A percentile compares a stretch with the other conserved stretches of the same genome.
Evolutionary conservation across 352 stramenopile genomes (phyloP).

Genomic region (Blastocystis sp.): DNA sequence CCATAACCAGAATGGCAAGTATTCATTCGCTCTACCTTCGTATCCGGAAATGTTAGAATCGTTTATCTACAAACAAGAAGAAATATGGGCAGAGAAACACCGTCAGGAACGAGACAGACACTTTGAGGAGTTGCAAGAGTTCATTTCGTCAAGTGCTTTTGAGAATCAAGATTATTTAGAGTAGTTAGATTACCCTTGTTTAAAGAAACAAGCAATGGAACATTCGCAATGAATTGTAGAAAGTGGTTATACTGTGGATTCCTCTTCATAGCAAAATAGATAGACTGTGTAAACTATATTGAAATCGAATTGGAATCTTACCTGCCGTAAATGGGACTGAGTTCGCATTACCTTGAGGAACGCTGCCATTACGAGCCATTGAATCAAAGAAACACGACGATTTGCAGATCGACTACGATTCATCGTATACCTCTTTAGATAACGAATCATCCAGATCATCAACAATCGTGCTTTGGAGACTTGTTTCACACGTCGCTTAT

Average conservation of each 20-base stretch:
- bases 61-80: not conserved
- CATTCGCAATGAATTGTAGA: not conserved
- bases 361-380: not conserved
- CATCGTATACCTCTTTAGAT: not conserved
- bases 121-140: constrained; percentile 9
- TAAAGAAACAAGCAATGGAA: not conserved
- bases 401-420: not conserved
- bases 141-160: not conserved
- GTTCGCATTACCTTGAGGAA: not conserved
- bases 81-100: not conserved
- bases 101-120: not conserved
- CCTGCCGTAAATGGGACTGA: too few relatives aligned
- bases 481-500: not conserved
- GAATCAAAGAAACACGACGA: not conserved
- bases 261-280: not conserved
- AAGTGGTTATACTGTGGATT: not conserved
- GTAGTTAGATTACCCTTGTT: not conserved
- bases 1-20: constrained; percentile 34
- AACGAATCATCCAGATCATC: not conserved
- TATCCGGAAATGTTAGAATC: not conserved
- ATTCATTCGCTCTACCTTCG: constrained; percentile 11
- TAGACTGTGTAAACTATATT: not conserved
- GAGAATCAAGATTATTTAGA: not conserved
- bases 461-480: not conserved
- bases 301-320: too few relatives aligned